Evolutionary conservation across 257 asterid species (phyloP).

Genomic region (Echites panduratus): DNA sequence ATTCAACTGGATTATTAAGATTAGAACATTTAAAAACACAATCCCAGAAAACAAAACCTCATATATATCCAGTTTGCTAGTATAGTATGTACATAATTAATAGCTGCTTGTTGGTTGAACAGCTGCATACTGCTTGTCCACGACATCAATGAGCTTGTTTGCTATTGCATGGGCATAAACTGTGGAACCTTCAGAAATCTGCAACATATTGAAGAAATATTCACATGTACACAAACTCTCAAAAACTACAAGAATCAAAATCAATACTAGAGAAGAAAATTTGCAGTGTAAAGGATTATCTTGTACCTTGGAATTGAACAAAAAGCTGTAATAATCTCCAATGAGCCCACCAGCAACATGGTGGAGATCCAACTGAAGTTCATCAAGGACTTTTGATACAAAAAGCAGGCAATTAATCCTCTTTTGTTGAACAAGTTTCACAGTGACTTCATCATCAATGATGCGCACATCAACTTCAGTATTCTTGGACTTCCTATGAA

Average conservation of each 20-base stretch:
- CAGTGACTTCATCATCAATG: constrained; percentile 73
- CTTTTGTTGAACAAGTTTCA: constrained; percentile 87
- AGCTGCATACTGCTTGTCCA: constrained; percentile 68
- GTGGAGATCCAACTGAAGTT: constrained; percentile 76
- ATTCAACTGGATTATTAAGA: neutral
- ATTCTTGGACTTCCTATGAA: constrained; percentile 70
- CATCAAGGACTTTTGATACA: constrained; percentile 75
- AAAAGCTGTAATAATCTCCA: constrained; percentile 77
- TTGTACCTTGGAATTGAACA: constrained; percentile 76
- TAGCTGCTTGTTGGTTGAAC: constrained; percentile 57
- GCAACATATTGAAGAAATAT: constrained; percentile 12
- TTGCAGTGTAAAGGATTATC: neutral
- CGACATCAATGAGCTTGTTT: constrained; percentile 76
- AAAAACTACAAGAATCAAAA: neutral
- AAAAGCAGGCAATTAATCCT: constrained; percentile 64
- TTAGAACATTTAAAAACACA: neutral
- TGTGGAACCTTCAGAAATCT: constrained; percentile 86
- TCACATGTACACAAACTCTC: neutral
- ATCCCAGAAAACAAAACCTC: neutral
- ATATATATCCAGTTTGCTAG: neutral
- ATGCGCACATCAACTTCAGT: constrained; percentile 83
- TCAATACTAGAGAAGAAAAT: neutral
- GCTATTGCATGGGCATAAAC: constrained; percentile 89
- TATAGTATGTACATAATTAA: constrained; percentile 28
- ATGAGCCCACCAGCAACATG: constrained; percentile 93